Base-by-base conservation (phyloP, 305 asterid genomes). In the Plantago coronopus region DNA sequence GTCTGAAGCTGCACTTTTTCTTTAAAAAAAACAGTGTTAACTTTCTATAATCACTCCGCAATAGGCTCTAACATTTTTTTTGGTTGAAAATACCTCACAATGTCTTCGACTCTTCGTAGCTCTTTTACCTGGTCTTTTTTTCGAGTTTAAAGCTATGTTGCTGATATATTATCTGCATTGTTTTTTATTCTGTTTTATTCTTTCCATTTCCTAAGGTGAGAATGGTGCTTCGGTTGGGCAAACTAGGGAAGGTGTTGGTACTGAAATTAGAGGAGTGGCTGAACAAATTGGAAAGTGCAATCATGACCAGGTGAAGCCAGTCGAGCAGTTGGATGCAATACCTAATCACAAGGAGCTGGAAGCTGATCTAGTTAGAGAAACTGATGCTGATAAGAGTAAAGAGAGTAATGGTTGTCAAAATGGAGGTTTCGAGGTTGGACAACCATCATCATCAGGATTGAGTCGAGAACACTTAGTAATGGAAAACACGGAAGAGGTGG, bases 181-280 rank as follows among this genome's bases (percentile, higher is more conserved):
- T 55, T 62, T 17, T n/a, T 57, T 48, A 38, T 48, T 72, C 38
- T 59, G 66, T 53, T 57, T 70, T 49, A 51, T 57, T 38, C n/a
- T 50, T 42, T 65, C 13, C 44, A 18, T 50, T 42, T 65, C 13
- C 54, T 63, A 57, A 75, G 81, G 71, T 66, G 73, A 65, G 57
- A 66, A 40, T 59, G 73, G 61, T 37, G 48, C 13, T 66, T 64
- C 64, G 71, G 46, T 56, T 66, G 72, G 67, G 29, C 67, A 66
- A 55, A 74, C 42, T 55, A 56, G 68, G 7, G 74, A 67, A 2
- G 49, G 45, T 57, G 71, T 54, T 48, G 75, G 22, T 40, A 50
- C 17, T 67, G 67, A 71, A 73, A 40, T 55, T 65, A 75, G 65
- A 44, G 68, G 65, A 57, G 73, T 23, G 61, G 55, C 68, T 8